These are phyloP conservation scores for Inonotus hispidus DNA, from an alignment of 1,284 basidiomycete genomes.

Conservation along the genomic window DNA sequence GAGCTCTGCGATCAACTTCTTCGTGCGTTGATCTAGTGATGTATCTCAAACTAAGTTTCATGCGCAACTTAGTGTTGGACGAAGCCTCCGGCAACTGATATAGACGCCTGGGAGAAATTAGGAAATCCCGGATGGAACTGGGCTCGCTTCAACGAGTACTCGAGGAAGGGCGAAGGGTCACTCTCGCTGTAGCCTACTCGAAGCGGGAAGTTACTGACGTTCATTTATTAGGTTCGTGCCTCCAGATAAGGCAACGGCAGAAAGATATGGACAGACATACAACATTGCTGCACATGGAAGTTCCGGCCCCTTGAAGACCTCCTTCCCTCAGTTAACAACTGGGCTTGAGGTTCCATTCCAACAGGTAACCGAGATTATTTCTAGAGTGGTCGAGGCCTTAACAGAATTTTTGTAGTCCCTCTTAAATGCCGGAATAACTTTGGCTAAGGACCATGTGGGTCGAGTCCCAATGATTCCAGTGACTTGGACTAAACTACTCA, in stretches of 20 bases:
- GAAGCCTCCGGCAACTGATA: conserved; percentile 25
- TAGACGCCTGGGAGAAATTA: conserved; percentile 25
- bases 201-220: background rate
- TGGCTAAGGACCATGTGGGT: conserved; percentile 20
- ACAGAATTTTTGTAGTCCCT: conserved; percentile 13
- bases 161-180: conserved; percentile 22
- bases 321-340: conserved; percentile 2
- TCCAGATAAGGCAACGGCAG: conserved; percentile 1
- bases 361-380: background rate
- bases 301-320: conserved; percentile 10
- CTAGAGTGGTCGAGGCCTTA: conserved; percentile 7
- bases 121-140: conserved; percentile 29
- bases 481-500: background rate
- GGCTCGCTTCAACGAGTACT: conserved; percentile 22
- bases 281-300: conserved; percentile 8
- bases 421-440: conserved; percentile 17
- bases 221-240: conserved; percentile 5
- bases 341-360: conserved; percentile 14
- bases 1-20: conserved; percentile 23
- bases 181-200: background rate
- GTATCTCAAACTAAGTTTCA: background rate
- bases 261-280: conserved; percentile 6
- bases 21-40: background rate
- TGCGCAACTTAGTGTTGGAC: conserved; percentile 18
- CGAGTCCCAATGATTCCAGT: background rate